Evolutionary conservation across 257 asterid genomes (phyloP), one percentile per base, ranked within the genome.

Genomic region (Nicotiana obtusifolia): DNA sequence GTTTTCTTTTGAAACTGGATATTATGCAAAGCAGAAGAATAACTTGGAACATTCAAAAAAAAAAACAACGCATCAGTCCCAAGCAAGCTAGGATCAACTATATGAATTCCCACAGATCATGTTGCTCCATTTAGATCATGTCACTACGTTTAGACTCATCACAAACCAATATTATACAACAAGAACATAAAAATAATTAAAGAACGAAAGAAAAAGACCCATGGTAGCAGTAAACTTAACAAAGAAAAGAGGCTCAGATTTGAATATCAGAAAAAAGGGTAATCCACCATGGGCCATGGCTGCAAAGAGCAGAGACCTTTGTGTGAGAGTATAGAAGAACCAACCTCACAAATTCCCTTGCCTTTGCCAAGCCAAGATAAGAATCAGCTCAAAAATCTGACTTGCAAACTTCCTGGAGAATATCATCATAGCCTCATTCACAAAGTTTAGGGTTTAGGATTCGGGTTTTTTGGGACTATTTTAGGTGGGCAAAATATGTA

Each of bases 311-410:
- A 26, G 37, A 62, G 1, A 8, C 68, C 68, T 62, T 61, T 59
- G 30, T 22, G 68, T 11, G 37, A 62, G 68, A 60, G 37, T 10
- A 24, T 10, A 62, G 26, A 24, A 20, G 31, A 24, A 62, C 37
- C 68, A 1, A 62, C 68, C 67, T 62, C 68, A 62, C 68, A 26
- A 62, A 26, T 26, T 62, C 33, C 60, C 30, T 5, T 53, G n/a
- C 20, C n/a, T 54, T 59, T 81, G 81, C 85, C 87, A 80, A 15
- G 68, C 83, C 87, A 84, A 81, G 85, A 81, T 77, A 59, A 73
- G 66, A 54, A 15, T 41, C 84, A 15, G 49, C 30, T 3, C 73
- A 81, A 65, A 78, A 66, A 3, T n/a, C 65, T 76, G 81, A 44
- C 0, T 9, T 8, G 30, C 30, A 37, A 33, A 76, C 86, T 52